Evolutionary conservation across 176 grass and related monocot species (phyloP).

Genomic region (Aegilops sharonensis): DNA sequence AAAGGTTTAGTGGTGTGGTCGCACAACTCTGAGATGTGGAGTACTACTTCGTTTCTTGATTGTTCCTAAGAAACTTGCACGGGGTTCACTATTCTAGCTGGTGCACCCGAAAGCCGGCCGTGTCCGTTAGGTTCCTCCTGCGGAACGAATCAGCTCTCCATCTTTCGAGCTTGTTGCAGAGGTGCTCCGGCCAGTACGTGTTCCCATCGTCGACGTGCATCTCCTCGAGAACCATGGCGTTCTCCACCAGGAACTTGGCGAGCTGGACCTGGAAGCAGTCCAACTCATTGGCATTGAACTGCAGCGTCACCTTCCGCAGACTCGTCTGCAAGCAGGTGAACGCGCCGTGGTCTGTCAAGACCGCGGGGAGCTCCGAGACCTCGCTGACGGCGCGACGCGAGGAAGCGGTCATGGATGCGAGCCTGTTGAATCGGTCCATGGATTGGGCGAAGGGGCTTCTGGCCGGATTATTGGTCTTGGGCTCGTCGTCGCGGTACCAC

Average conservation of each 20-base stretch:
- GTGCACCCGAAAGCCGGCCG: neutral
- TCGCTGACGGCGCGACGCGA: neutral
- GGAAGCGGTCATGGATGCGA: neutral
- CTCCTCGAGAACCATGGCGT: neutral
- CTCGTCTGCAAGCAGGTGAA: neutral
- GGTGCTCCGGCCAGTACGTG: neutral
- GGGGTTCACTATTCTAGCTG: neutral
- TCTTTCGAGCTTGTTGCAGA: neutral
- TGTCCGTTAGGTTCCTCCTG: neutral
- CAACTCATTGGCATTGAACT: neutral
- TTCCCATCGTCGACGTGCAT: neutral
- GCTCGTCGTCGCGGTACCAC: neutral
- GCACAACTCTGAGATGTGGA: no score
- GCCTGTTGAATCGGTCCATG: neutral
- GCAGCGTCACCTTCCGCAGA: neutral
- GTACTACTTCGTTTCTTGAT: no score
- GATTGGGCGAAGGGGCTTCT: neutral
- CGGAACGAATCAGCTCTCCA: neutral
- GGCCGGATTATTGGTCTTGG: no score
- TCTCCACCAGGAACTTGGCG: slow-evolving; percentile 1
- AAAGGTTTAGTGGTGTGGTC: no score
- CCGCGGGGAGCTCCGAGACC: neutral
- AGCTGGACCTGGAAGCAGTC: neutral
- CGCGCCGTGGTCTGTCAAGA: neutral
- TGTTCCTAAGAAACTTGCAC: neutral